Evolutionary conservation across 352 stramenopile genomes (phyloP).

Genomic region (Phytophthora nicotianae): DNA sequence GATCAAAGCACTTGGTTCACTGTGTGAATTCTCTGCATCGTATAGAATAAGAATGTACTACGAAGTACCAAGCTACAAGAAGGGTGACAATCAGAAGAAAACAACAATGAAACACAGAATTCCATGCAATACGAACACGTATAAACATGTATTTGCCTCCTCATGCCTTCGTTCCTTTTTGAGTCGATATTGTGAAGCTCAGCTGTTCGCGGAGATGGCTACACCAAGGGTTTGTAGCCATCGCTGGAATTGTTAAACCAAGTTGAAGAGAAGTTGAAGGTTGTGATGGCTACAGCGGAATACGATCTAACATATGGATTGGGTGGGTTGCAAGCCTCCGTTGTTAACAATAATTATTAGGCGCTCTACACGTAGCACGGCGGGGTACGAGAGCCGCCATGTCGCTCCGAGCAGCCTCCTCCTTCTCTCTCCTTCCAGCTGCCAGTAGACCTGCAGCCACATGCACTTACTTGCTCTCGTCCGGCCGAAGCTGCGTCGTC

Average conservation of each 20-base stretch:
- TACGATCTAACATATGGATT: constrained; percentile 6
- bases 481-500: constrained; percentile 24
- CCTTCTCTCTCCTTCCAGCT: constrained; percentile 9
- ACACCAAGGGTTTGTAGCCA: too few relatives aligned
- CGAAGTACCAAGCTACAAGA: too few relatives aligned
- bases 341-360: constrained; percentile 46
- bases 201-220: too few relatives aligned
- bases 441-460: constrained; percentile 6
- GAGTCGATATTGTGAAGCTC: too few relatives aligned
- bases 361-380: constrained; percentile 2
- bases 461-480: constrained; percentile 27
- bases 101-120: too few relatives aligned
- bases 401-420: neutral
- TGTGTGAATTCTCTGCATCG: neutral
- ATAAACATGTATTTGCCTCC: too few relatives aligned
- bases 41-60: neutral
- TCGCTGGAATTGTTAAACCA: too few relatives aligned
- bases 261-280: constrained; percentile 4
- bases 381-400: constrained; percentile 1
- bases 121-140: too few relatives aligned
- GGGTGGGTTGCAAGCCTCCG: constrained; percentile 16
- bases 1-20: too few relatives aligned
- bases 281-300: constrained; percentile 22
- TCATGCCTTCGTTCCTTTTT: too few relatives aligned
- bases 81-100: too few relatives aligned